A percentile compares a stretch with the other conserved stretches of the same genome.
Conservation (phyloP, 495 filamentous ascomycete genomes). For the Penicillium odoratum region DNA sequence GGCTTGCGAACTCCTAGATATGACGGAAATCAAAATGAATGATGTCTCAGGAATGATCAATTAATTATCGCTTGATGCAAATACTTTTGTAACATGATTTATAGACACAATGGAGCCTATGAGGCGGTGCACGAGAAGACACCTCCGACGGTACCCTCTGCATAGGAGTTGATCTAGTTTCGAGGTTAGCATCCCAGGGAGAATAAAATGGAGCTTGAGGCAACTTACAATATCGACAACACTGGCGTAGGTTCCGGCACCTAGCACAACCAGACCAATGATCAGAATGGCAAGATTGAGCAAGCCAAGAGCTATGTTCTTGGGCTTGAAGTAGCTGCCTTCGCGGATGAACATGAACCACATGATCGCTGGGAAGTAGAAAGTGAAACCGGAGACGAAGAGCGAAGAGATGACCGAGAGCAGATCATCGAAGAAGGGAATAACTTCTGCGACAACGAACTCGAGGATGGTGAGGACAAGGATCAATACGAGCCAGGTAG, state of each 20-base stretch:
- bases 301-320: constrained; percentile 18
- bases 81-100: background rate
- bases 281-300: constrained; percentile 16
- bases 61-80: background rate
- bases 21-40: background rate
- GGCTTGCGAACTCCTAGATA: background rate
- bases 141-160: background rate
- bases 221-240: constrained; percentile 54
- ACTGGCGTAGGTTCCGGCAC: constrained; percentile 53
- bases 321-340: constrained; percentile 32
- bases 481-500: constrained; percentile 54
- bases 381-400: constrained; percentile 17
- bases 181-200: background rate
- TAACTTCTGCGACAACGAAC: constrained; percentile 63
- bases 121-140: constrained; percentile 2
- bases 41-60: background rate
- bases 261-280: constrained; percentile 47
- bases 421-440: constrained; percentile 63
- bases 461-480: constrained; percentile 53
- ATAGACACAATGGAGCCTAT: background rate
- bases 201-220: background rate
- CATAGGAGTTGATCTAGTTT: background rate
- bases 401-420: constrained; percentile 52
- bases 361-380: constrained; percentile 46
- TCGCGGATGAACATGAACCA: constrained; percentile 55